Conservation (phyloP, 2,329 filamentous ascomycete species). For the Ophiostoma sp. region DNA sequence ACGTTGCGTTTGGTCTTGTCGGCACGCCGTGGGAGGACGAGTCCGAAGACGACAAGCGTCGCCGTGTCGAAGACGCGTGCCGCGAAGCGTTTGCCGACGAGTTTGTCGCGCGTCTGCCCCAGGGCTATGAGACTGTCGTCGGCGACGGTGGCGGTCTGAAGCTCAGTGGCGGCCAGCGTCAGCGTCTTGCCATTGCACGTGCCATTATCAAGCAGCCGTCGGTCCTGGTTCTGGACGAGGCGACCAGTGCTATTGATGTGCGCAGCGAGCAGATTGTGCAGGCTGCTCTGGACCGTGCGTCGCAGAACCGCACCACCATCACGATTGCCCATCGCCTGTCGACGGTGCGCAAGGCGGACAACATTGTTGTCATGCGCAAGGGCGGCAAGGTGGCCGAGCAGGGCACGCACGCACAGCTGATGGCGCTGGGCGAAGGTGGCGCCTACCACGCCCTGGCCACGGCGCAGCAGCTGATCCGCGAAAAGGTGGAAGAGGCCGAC, state of each 20-base stretch:
- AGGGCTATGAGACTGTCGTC: slow-evolving; percentile 66
- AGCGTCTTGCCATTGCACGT: slow-evolving; percentile 59
- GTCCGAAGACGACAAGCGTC: slow-evolving; percentile 41
- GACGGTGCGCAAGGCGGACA: slow-evolving; percentile 71
- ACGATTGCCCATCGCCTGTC: slow-evolving; percentile 49
- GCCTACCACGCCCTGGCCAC: slow-evolving; percentile 64
- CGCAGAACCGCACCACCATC: slow-evolving; percentile 31
- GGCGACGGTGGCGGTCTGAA: slow-evolving; percentile 78
- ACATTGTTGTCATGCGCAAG: slow-evolving; percentile 69
- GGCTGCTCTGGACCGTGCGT: slow-evolving; percentile 31
- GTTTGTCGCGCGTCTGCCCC: slow-evolving; percentile 60
- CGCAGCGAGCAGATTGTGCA: slow-evolving; percentile 33
- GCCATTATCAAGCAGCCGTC: slow-evolving; percentile 32
- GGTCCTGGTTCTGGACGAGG: slow-evolving; percentile 33
- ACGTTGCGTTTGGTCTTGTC: slow-evolving; percentile 49
- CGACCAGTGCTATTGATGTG: slow-evolving; percentile 49
- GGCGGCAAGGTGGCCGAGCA: slow-evolving; percentile 69
- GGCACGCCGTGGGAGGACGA: slow-evolving; percentile 38
- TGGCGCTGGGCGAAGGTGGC: slow-evolving; percentile 53
- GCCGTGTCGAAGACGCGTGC: slow-evolving; percentile 59
- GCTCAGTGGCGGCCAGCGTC: slow-evolving; percentile 70
- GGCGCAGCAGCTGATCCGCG: slow-evolving; percentile 51
- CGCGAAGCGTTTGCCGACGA: slow-evolving; percentile 64
- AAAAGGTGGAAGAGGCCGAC: background rate
- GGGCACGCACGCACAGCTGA: slow-evolving; percentile 68